Conservation (phyloP, 352 stramenopile species). For the Globisporangium rhizosaccharum region DNA sequence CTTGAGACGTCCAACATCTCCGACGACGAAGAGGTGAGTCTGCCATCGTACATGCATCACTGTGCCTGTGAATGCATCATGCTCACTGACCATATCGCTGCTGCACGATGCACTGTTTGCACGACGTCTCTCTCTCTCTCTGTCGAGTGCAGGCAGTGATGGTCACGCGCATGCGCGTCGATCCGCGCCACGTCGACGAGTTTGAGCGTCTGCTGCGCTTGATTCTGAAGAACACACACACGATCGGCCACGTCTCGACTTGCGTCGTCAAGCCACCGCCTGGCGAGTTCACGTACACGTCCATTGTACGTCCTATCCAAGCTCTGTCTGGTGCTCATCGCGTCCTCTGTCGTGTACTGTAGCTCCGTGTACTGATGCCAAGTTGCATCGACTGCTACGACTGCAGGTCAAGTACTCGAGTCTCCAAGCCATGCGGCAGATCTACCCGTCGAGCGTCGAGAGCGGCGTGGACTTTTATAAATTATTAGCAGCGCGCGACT, state of each 20-base stretch:
- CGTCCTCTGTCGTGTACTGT: no score
- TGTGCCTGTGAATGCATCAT: neutral
- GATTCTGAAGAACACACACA: conserved; percentile 81
- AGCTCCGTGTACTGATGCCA: no score
- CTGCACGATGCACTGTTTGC: neutral
- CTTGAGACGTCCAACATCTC: conserved; percentile 72
- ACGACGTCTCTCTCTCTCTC: neutral
- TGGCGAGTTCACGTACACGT: conserved; percentile 77
- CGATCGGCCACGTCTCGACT: conserved; percentile 71
- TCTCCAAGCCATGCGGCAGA: conserved; percentile 64
- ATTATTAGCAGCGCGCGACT: conserved; percentile 64
- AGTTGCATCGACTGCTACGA: no score
- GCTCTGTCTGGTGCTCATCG: no score
- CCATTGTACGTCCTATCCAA: conserved; percentile 45
- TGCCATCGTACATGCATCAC: neutral
- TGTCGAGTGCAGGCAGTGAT: conserved; percentile 47
- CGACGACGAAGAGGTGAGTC: conserved; percentile 66
- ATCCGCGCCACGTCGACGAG: conserved; percentile 65
- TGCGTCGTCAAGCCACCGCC: conserved; percentile 72
- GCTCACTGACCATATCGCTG: neutral
- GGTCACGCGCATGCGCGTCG: conserved; percentile 78
- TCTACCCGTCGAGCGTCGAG: conserved; percentile 62
- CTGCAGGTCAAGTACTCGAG: conserved; percentile 75
- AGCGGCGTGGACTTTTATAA: conserved; percentile 76
- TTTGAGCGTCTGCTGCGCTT: conserved; percentile 73